Evolutionary conservation across 768 basidiomycete species (phyloP).

Genomic region (Gloeopeniophorella convolvens): DNA sequence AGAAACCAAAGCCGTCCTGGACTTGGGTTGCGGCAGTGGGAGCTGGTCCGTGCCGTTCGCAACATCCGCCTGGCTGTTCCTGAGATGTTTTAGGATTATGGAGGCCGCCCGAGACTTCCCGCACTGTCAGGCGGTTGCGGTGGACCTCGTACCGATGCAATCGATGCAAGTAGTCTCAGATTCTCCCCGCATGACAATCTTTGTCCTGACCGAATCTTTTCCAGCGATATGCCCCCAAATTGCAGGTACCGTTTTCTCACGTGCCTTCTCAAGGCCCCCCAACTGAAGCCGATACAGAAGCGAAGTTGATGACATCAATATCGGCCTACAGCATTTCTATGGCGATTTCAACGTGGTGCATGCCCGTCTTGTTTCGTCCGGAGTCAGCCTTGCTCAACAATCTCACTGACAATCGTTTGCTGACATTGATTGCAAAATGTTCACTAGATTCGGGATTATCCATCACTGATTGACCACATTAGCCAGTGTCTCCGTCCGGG

Average conservation of each 20-base stretch:
- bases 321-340: slow-evolving; percentile 77
- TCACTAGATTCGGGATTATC: slow-evolving; percentile 61
- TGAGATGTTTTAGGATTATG: slow-evolving; percentile 50
- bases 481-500: slow-evolving; percentile 60
- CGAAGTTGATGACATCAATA: slow-evolving; percentile 80
- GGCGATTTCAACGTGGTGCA: slow-evolving; percentile 74
- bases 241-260: slow-evolving; percentile 41
- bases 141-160: slow-evolving; percentile 79
- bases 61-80: background rate
- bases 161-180: slow-evolving; percentile 42
- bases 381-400: slow-evolving; percentile 51
- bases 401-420: background rate
- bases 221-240: slow-evolving; percentile 62
- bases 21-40: slow-evolving; percentile 77
- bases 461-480: slow-evolving; percentile 57
- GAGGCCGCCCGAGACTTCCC: slow-evolving; percentile 71
- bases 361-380: slow-evolving; percentile 62
- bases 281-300: slow-evolving; percentile 40
- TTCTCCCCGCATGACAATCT: slow-evolving; percentile 5
- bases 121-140: slow-evolving; percentile 58
- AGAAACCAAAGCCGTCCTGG: slow-evolving; percentile 56
- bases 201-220: slow-evolving; percentile 17
- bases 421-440: slow-evolving; percentile 1
- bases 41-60: slow-evolving; percentile 46
- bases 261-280: background rate